phyloP scores from a whole-genome alignment of 768 basidiomycete species.

The Termitomyces titanicus region DNA sequence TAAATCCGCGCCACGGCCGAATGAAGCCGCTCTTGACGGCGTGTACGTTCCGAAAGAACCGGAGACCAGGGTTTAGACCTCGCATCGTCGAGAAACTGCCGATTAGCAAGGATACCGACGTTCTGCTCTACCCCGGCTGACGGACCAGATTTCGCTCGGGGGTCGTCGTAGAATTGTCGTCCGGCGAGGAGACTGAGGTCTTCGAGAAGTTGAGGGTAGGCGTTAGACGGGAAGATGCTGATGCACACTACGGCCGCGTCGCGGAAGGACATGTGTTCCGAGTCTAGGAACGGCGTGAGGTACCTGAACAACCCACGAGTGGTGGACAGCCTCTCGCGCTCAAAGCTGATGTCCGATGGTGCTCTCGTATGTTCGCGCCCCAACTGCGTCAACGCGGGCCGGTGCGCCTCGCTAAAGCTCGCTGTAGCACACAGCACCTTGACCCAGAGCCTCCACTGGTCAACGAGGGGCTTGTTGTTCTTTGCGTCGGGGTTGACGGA shows the following conservation, averaged over 20 bases:
- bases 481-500: constrained; percentile 47
- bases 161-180: constrained; percentile 82
- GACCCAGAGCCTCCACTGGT: constrained; percentile 84
- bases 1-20: constrained; percentile 90
- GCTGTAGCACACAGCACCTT: constrained; percentile 85
- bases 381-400: constrained; percentile 48
- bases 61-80: constrained; percentile 44
- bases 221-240: constrained; percentile 75
- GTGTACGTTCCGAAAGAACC: constrained; percentile 49
- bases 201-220: constrained; percentile 79
- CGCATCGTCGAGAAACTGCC: constrained; percentile 65
- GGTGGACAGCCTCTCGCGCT: constrained; percentile 78
- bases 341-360: constrained; percentile 71
- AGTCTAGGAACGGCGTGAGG: constrained; percentile 83
- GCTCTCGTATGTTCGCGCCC: constrained; percentile 68
- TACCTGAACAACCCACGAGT: constrained; percentile 82
- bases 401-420: constrained; percentile 53
- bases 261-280: constrained; percentile 78
- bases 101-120: constrained; percentile 34
- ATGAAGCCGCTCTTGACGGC: constrained; percentile 74
- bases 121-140: constrained; percentile 33
- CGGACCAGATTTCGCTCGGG: constrained; percentile 40
- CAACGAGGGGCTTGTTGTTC: constrained; percentile 57
- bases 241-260: constrained; percentile 87
- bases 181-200: constrained; percentile 78